A percentile compares a stretch with the other conserved stretches of the same genome.
Conservation (phyloP, 2,329 filamentous ascomycete species). For the Phoma sp. region DNA sequence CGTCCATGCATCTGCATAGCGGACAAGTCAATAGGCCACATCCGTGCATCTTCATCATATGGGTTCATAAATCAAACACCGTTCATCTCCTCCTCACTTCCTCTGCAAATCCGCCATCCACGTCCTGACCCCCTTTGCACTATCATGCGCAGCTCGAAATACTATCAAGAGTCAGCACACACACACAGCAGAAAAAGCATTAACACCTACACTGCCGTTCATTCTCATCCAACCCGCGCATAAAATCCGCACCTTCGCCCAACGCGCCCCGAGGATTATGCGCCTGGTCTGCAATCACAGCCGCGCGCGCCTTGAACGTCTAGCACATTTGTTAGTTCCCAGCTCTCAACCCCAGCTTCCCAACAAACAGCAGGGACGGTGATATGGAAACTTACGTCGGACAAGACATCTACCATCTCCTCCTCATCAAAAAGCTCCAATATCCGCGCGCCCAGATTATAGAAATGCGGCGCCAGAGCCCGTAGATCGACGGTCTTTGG, state of each 20-base stretch:
- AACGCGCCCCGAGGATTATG: constrained; percentile 78
- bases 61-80: too few species aligned
- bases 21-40: neutral
- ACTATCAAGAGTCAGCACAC: constrained; percentile 40
- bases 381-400: constrained; percentile 45
- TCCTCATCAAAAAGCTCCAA: constrained; percentile 92
- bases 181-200: neutral
- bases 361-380: too few species aligned
- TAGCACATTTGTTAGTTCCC: constrained; percentile 36
- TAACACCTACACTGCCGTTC: constrained; percentile 69
- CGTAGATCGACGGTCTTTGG: constrained; percentile 84
- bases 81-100: constrained; percentile 29
- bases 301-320: constrained; percentile 81
- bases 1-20: neutral
- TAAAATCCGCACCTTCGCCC: constrained; percentile 76
- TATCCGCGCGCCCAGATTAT: constrained; percentile 82
- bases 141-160: constrained; percentile 57
- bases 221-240: constrained; percentile 87
- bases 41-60: neutral
- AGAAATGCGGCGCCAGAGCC: constrained; percentile 85
- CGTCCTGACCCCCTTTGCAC: constrained; percentile 52
- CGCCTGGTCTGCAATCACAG: constrained; percentile 86
- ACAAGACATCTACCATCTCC: constrained; percentile 69
- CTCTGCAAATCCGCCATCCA: constrained; percentile 54
- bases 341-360: too few species aligned